Evolutionary conservation across 805 yeast species (phyloP).

Genomic region (Wickerhamiella shivajii): DNA sequence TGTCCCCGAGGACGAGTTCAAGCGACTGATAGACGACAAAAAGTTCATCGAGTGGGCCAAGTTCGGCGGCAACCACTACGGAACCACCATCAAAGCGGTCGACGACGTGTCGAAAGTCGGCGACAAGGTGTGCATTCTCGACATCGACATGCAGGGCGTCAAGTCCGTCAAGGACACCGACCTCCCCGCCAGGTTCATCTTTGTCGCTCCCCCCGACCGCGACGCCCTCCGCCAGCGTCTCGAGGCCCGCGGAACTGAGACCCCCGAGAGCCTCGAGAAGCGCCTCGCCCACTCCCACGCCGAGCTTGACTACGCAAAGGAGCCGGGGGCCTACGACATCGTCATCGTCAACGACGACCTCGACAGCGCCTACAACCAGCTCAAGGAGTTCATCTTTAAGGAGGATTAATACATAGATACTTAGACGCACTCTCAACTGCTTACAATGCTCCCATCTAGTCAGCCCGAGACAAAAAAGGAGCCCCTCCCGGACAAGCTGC

Average conservation of each 20-base stretch:
- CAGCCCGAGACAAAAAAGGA: conserved; percentile 13
- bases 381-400: conserved; percentile 49
- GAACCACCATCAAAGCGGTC: conserved; percentile 80
- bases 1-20: conserved; percentile 63
- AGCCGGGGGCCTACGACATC: conserved; percentile 78
- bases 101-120: conserved; percentile 42
- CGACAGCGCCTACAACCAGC: conserved; percentile 71
- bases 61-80: conserved; percentile 94
- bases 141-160: conserved; percentile 99
- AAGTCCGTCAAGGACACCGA: conserved; percentile 72
- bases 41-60: conserved; percentile 96
- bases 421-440: no score
- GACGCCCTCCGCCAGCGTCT: conserved; percentile 65
- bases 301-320: conserved; percentile 76
- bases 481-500: conserved; percentile 16
- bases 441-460: conserved; percentile 11
- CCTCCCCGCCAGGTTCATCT: conserved; percentile 72
- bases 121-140: conserved; percentile 76
- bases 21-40: conserved; percentile 52
- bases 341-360: conserved; percentile 82
- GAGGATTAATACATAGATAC: no score
- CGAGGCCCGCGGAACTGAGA: conserved; percentile 87
- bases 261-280: conserved; percentile 67
- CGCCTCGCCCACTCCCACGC: conserved; percentile 76
- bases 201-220: conserved; percentile 84